A percentile compares a stretch with the other conserved stretches of the same genome.
These are phyloP conservation scores for Pseudoperonospora humuli DNA, from an alignment of 352 stramenopile genomes.

Conservation along the genomic window DNA sequence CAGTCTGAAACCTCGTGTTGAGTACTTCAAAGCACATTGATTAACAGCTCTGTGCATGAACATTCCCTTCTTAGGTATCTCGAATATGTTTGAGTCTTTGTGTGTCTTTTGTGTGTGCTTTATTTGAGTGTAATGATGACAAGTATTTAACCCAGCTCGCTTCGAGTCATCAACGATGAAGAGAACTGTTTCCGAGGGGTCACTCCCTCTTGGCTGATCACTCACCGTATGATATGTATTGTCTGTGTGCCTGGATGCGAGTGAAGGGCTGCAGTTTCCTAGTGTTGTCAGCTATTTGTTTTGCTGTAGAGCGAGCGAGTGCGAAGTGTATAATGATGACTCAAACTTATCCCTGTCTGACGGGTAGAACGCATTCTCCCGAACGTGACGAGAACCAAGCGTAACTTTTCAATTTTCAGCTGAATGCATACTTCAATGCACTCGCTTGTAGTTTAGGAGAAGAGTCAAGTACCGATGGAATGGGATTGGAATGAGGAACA, in stretches of 20 bases:
- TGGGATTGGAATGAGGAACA: conserved; percentile 68
- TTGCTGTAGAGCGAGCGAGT: conserved; percentile 1
- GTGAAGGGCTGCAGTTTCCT: conserved; percentile 15
- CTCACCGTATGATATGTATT: conserved; percentile 22
- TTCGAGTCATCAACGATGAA: conserved; percentile 83
- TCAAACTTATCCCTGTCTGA: conserved; percentile 87
- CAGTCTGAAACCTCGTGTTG: no score
- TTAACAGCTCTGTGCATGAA: no score
- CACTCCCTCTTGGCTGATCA: conserved; percentile 86
- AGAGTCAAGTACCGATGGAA: neutral
- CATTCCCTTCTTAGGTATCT: no score
- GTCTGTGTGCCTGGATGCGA: conserved; percentile 11
- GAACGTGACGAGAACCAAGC: conserved; percentile 80
- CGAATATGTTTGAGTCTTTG: conserved; percentile 3
- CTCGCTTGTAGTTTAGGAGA: conserved; percentile 3
- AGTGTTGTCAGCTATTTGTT: neutral
- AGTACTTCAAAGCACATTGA: no score
- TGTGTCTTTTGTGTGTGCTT: neutral
- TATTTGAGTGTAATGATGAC: conserved; percentile 82
- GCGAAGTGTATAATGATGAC: conserved; percentile 64
- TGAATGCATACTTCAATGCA: conserved; percentile 59
- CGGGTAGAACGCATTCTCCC: conserved; percentile 74
- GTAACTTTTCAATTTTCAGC: conserved; percentile 82
- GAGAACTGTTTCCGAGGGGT: conserved; percentile 84
- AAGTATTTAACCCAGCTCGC: conserved; percentile 81